phyloP scores from a whole-genome alignment of 768 basidiomycete genomes.

The Serendipita sp. region DNA sequence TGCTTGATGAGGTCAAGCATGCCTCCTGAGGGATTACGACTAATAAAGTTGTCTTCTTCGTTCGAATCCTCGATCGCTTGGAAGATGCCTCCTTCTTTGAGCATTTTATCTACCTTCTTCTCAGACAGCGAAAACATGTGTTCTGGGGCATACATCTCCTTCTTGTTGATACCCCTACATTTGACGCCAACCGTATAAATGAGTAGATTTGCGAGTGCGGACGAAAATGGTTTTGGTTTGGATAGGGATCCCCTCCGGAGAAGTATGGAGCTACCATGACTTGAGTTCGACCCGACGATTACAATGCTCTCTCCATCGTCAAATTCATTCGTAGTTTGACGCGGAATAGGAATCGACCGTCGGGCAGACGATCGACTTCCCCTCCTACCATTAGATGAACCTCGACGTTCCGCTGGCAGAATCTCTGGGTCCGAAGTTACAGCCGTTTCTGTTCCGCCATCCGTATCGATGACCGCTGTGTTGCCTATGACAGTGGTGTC shows the following conservation, averaged over 20 bases:
- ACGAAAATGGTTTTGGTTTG: slow-evolving; percentile 56
- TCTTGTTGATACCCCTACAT: slow-evolving; percentile 78
- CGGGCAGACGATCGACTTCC: not conserved
- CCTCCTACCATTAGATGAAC: not conserved
- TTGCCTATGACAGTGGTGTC: not conserved
- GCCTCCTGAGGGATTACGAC: slow-evolving; percentile 15
- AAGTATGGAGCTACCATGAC: not conserved
- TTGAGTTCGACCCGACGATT: not conserved
- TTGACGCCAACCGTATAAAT: slow-evolving; percentile 95
- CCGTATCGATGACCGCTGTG: not conserved
- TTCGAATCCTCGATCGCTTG: not conserved
- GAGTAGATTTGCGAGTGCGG: slow-evolving; percentile 53
- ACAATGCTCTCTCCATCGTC: not conserved
- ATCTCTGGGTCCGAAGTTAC: not conserved
- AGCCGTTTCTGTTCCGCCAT: not conserved
- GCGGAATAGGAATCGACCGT: not conserved
- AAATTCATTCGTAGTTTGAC: not conserved
- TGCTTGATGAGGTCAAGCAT: slow-evolving; percentile 72
- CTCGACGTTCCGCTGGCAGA: not conserved
- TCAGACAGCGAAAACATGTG: slow-evolving; percentile 93
- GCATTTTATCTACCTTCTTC: slow-evolving; percentile 27
- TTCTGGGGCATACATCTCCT: slow-evolving; percentile 68
- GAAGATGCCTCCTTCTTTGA: not conserved
- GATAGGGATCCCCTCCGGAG: not conserved
- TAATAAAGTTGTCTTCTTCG: not conserved